Evolutionary conservation across 495 filamentous ascomycete genomes (phyloP).

Genomic region (Aspergillus panamensis): DNA sequence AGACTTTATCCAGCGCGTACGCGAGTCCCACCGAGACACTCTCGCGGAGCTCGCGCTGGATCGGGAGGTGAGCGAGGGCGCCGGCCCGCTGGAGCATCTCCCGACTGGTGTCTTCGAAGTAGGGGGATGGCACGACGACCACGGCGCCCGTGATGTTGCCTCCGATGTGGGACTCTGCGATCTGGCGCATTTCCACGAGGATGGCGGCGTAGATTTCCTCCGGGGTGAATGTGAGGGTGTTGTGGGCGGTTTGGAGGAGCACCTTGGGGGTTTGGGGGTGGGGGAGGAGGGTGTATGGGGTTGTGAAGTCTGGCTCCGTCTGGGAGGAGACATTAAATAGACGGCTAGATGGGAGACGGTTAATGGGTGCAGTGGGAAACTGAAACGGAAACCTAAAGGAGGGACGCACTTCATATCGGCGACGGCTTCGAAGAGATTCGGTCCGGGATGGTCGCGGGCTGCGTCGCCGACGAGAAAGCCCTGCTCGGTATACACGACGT

Average conservation of each 20-base stretch:
- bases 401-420: background rate
- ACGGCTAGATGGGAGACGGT: background rate
- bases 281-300: background rate
- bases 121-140: background rate
- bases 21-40: background rate
- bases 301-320: background rate
- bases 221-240: background rate
- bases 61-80: background rate
- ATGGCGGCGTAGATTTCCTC: slow-evolving; percentile 7
- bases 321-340: background rate
- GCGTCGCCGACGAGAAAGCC: background rate
- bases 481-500: background rate
- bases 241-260: background rate
- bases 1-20: background rate
- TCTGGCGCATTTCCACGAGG: background rate
- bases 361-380: background rate
- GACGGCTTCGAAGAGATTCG: background rate
- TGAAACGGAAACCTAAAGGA: background rate
- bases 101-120: background rate
- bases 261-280: background rate
- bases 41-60: background rate
- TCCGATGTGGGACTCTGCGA: slow-evolving; percentile 1
- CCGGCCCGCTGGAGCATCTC: background rate
- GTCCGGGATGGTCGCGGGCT: background rate
- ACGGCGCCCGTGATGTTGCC: slow-evolving; percentile 6